These are phyloP conservation scores for Spinacia oleracea DNA, from an alignment of 179 eudicot genomes.

Conservation along the genomic window DNA sequence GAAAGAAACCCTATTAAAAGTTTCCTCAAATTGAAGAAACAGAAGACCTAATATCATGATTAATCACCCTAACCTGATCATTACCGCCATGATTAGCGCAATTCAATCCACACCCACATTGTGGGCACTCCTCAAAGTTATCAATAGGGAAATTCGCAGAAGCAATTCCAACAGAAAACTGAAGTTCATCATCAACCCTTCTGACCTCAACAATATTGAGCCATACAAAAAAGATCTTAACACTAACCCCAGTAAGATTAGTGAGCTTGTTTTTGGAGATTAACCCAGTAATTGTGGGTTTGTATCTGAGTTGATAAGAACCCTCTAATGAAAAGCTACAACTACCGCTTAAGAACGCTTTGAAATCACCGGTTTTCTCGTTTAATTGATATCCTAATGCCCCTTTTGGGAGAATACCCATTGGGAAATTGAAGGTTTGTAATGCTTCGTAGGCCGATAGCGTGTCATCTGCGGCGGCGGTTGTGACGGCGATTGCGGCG, in stretches of 20 bases:
- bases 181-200: conserved; percentile 44
- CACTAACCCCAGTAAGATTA: conserved; percentile 47
- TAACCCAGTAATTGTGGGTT: conserved; percentile 42
- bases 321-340: conserved; percentile 58
- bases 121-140: conserved; percentile 48
- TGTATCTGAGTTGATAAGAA: conserved; percentile 52
- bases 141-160: conserved; percentile 48
- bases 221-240: conserved; percentile 53
- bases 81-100: conserved; percentile 7
- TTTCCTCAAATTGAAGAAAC: conserved; percentile 31
- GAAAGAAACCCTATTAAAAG: conserved; percentile 3
- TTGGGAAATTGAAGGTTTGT: conserved; percentile 47
- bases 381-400: conserved; percentile 44
- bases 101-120: conserved; percentile 54
- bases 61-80: conserved; percentile 14
- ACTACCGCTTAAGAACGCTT: conserved; percentile 38
- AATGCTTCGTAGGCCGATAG: conserved; percentile 51
- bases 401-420: conserved; percentile 54
- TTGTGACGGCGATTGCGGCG: conserved; percentile 5
- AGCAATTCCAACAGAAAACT: conserved; percentile 56
- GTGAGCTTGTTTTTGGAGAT: conserved; percentile 42
- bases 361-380: conserved; percentile 42
- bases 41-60: conserved; percentile 8
- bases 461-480: conserved; percentile 14
- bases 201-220: conserved; percentile 53